Evolutionary conservation across 164 flowering plant genomes (phyloP), one percentile per base, ranked within the genome.

Genomic region (Liriodendron chinense): DNA sequence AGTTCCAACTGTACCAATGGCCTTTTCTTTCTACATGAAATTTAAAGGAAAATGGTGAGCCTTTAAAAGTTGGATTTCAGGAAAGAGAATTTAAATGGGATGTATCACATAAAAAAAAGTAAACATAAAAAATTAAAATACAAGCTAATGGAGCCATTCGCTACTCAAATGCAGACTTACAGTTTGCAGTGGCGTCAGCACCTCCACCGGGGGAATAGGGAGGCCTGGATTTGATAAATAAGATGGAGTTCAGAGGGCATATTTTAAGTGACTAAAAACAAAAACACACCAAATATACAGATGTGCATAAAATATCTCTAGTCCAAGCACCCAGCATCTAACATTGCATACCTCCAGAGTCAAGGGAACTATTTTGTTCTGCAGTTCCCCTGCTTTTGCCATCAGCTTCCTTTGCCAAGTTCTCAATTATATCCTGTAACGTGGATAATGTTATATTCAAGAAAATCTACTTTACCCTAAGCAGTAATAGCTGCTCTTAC

Each of bases 341-440:
- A 63, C 21, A 22, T 63, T 63, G 66, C 66, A 8, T 63, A n/a
- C 66, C 66, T 63, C 23, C 23, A 63, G 66, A 63, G 66, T 18
- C 22, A 56, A 10, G 28, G 72, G 75, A 75, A 9, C 26, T 43
- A 43, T 69, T 73, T 24, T n/a, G 23, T 50, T 73, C 76, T 50
- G 43, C 28, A 62, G 21, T 57, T 63, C 59, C 59, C 10, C 18
- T 53, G 59, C 18, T 53, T 53, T 64, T 65, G 61, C 82, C 85
- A 59, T 70, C 75, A 70, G 79, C 74, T 79, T 79, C 82, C 70
- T 78, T 75, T 26, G 68, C 62, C 12, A 74, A 20, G 21, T 74
- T 80, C 49, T 43, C 75, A 25, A 74, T 67, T 26, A 81, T 74
- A 78, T 81, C 91, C 94, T 90, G 85, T 21, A 12, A 79, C 9